Conservation (phyloP, 164 flowering plant species). For the Macadamia integrifolia region DNA sequence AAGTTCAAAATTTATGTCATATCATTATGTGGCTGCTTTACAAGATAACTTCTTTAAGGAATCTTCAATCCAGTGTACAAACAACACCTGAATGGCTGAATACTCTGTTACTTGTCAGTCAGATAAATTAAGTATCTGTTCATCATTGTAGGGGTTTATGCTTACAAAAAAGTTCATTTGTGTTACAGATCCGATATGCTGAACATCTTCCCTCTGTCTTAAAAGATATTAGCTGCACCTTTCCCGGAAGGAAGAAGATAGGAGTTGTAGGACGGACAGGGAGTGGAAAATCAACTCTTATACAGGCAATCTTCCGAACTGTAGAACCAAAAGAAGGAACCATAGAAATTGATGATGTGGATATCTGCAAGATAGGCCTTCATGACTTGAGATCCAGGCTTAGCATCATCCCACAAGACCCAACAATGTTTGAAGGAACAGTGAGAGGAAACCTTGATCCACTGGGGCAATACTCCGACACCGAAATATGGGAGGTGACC, state of each 20-base stretch:
- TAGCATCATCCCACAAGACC: constrained; percentile 94
- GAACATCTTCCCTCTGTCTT: constrained; percentile 61
- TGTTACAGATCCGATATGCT: constrained; percentile 59
- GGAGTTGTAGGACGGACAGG: constrained; percentile 80
- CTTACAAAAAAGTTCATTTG: no score
- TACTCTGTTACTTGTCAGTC: no score
- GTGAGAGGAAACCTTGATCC: constrained; percentile 91
- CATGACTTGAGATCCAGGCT: constrained; percentile 73
- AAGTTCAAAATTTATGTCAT: not conserved
- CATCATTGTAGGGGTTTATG: no score
- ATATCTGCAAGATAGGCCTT: constrained; percentile 73
- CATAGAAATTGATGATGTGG: constrained; percentile 69
- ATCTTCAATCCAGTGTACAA: no score
- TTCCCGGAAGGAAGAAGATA: constrained; percentile 56
- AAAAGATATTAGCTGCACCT: constrained; percentile 52
- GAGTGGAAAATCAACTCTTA: constrained; percentile 72
- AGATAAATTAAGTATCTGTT: no score
- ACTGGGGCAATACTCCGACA: constrained; percentile 53
- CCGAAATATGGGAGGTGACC: constrained; percentile 76
- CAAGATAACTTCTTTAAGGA: no score
- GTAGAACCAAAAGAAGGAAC: constrained; percentile 80
- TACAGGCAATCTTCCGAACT: constrained; percentile 27
- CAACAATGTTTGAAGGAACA: constrained; percentile 87
- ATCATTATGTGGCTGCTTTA: not conserved
- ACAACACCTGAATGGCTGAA: no score